Base-by-base conservation (phyloP, 2,329 filamentous ascomycete genomes). In the Neobulgaria alba region DNA sequence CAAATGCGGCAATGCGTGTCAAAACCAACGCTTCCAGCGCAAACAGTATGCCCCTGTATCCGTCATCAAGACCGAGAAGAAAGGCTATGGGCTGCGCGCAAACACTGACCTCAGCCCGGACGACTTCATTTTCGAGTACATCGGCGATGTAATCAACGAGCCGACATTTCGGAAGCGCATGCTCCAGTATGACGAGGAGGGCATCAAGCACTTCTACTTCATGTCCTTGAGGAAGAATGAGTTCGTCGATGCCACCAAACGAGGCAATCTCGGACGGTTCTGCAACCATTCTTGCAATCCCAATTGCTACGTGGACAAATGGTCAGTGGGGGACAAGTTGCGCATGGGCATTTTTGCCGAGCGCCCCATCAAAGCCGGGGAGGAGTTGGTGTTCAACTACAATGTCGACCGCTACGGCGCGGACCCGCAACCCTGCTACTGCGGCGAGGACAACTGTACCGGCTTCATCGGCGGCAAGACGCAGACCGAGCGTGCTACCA, bases 251-350 rank as follows among this genome's bases (percentile, higher is more conserved):
- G 92, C 92, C 16, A 98, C 92, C 8, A 94, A 92, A 61, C 94
- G 87, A 61, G 92, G 92, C 37, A 96, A 96, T 53, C 75, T 98
- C 4, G 92, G 89, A 38, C 82, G 92, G 20, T 98, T 98, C 60
- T 98, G 92, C 75, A 98, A 98, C 58, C 92, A 98, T 63, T 96
- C 92, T 7, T 98, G 92, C 73, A 95, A 92, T 61, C 92, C 92
- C 14, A 98, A 98, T 60, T 96, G 89, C 66, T 96, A 94, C 63
- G 90, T 98, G 49, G 92, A 98, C 72, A 98, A 98, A 67, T 98
- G 92, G 92, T 89, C 96, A 44, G 88, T 98, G 23, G 89, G 88
- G 14, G 86, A 93, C 57, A 96, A 95, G 68, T 71, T 96, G 60
- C 89, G 92, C 56, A 98, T 98, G 92, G 92, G 92, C 56, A 96